These are phyloP conservation scores for Calonectria leucothoes DNA, from an alignment of 2,329 filamentous ascomycete genomes.

Conservation along the genomic window DNA sequence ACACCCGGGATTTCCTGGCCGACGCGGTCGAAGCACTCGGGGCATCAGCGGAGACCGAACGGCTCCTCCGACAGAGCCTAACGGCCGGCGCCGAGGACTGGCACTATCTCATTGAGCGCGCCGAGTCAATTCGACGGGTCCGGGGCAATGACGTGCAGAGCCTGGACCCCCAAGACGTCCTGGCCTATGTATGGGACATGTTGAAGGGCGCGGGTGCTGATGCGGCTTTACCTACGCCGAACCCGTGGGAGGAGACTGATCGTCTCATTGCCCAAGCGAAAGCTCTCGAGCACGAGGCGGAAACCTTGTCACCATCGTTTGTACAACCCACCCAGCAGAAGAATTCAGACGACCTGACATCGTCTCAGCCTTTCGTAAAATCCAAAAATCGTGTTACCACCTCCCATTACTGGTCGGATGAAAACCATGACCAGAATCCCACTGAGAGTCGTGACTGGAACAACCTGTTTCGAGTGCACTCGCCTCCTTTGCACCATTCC, in stretches of 20 bases:
- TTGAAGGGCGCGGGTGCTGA: conserved; percentile 20
- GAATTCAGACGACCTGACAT: background rate
- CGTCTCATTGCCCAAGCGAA: conserved; percentile 47
- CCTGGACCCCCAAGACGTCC: conserved; percentile 48
- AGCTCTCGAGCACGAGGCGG: conserved; percentile 39
- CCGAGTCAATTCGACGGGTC: conserved; percentile 41
- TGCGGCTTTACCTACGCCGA: conserved; percentile 2
- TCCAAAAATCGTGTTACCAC: conserved; percentile 26
- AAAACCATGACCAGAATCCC: conserved; percentile 27
- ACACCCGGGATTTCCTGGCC: conserved; percentile 46
- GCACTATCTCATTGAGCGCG: conserved; percentile 48
- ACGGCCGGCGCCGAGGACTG: conserved; percentile 49
- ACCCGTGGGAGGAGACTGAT: conserved; percentile 51
- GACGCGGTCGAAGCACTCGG: conserved; percentile 43
- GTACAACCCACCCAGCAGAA: background rate
- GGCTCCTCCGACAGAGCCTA: conserved; percentile 46
- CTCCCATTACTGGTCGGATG: conserved; percentile 45
- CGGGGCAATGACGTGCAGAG: conserved; percentile 23
- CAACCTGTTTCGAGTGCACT: conserved; percentile 10
- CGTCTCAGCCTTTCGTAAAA: conserved; percentile 14
- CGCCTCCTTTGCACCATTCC: conserved; percentile 11
- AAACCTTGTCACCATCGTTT: conserved; percentile 28
- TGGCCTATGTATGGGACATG: conserved; percentile 46
- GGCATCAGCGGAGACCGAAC: conserved; percentile 43
- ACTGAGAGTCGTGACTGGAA: conserved; percentile 29